These are phyloP conservation scores for Pseudevernia furfuracea DNA, from an alignment of 495 filamentous ascomycete genomes.

Conservation along the genomic window DNA sequence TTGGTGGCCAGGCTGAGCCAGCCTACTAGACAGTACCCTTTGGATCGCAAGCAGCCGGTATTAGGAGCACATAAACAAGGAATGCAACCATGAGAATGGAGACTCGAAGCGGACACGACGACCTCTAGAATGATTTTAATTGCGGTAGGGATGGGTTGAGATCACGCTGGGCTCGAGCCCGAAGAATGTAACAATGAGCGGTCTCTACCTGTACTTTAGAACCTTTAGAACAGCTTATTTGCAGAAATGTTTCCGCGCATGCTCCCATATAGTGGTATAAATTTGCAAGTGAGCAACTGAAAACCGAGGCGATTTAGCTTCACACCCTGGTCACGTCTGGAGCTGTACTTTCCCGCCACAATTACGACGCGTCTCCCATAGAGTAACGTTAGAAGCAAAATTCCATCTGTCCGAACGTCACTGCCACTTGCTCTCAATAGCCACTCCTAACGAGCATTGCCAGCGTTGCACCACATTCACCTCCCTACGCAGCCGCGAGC, in stretches of 20 bases:
- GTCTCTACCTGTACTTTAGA: background rate
- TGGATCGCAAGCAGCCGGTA: background rate
- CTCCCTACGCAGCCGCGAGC: background rate
- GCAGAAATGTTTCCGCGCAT: background rate
- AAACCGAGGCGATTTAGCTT: background rate
- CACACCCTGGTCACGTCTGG: background rate
- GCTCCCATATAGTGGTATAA: background rate
- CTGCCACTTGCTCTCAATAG: background rate
- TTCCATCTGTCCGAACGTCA: background rate
- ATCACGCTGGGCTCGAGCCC: background rate
- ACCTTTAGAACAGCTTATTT: background rate
- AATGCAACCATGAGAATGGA: background rate
- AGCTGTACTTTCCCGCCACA: background rate
- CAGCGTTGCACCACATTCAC: background rate
- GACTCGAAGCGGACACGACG: background rate
- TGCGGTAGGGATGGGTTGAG: background rate
- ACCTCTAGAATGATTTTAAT: background rate
- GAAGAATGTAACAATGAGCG: background rate
- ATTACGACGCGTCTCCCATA: background rate
- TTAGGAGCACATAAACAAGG: background rate
- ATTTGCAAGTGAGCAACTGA: background rate
- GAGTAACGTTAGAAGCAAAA: background rate
- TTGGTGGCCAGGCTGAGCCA: constrained; percentile 27
- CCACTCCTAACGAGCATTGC: background rate
- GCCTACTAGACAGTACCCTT: constrained; percentile 15